Evolutionary conservation across 768 basidiomycete species (phyloP).

Genomic region (Gymnopilus dilepis): DNA sequence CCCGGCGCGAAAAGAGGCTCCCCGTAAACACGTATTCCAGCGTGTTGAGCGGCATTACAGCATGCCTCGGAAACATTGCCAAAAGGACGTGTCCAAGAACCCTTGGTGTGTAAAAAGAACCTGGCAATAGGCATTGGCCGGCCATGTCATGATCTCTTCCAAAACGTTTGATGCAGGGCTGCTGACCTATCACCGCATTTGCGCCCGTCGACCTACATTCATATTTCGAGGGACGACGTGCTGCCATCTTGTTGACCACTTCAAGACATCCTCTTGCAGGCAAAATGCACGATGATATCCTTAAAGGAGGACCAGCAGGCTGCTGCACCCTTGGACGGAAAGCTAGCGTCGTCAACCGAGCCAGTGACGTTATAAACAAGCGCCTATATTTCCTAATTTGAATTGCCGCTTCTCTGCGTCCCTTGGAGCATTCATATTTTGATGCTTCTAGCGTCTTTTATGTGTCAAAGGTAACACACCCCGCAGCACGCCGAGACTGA

Average conservation of each 20-base stretch:
- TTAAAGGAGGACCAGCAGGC: background rate
- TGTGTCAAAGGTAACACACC: conserved; percentile 5
- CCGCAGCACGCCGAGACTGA: background rate
- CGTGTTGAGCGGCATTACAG: background rate
- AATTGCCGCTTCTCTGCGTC: conserved; percentile 1
- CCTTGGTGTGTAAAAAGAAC: conserved; percentile 2
- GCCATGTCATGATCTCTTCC: conserved; percentile 3
- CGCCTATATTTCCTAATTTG: conserved; percentile 10
- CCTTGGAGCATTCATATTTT: conserved; percentile 1
- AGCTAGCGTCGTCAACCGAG: background rate
- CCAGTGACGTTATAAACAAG: conserved; percentile 7
- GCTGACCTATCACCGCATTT: conserved; percentile 1
- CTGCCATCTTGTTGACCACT: background rate
- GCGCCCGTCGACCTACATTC: background rate
- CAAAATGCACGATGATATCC: background rate
- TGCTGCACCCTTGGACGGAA: background rate
- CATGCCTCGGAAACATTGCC: conserved; percentile 1
- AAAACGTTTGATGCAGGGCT: conserved; percentile 5
- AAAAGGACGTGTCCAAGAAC: background rate
- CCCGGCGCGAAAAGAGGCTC: background rate
- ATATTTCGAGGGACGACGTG: background rate
- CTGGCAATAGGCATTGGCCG: background rate
- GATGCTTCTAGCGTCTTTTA: conserved; percentile 15
- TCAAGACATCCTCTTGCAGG: background rate
- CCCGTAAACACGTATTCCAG: background rate